These are phyloP conservation scores for Fusarium sp. DNA, from an alignment of 2,329 filamentous ascomycete genomes.

Conservation along the genomic window DNA sequence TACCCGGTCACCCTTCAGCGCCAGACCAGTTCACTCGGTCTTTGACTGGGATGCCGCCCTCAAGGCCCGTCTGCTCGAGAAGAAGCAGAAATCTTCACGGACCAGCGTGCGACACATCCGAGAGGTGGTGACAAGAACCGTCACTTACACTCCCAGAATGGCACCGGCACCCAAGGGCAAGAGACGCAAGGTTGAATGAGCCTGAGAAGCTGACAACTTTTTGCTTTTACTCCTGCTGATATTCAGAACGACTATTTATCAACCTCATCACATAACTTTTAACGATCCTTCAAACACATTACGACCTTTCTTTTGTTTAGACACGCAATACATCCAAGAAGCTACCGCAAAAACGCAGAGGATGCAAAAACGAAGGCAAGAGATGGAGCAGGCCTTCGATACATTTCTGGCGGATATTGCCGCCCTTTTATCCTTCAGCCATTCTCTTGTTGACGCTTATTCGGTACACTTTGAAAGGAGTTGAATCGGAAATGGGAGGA, in stretches of 20 bases:
- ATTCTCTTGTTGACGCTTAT: constrained; percentile 29
- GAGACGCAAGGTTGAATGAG: constrained; percentile 75
- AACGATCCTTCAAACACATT: constrained; percentile 40
- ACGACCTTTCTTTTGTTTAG: constrained; percentile 46
- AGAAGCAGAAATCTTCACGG: constrained; percentile 66
- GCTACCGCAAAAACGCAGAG: constrained; percentile 38
- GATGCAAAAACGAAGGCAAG: constrained; percentile 25
- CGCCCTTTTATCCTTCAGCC: constrained; percentile 30
- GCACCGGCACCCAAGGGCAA: constrained; percentile 93
- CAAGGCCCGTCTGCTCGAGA: constrained; percentile 73
- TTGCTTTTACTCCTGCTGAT: constrained; percentile 10
- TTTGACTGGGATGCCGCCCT: constrained; percentile 82
- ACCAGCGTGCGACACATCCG: constrained; percentile 77
- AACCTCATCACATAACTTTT: constrained; percentile 17
- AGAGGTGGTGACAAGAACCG: constrained; percentile 93
- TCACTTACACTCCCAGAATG: constrained; percentile 89
- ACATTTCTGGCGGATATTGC: constrained; percentile 17
- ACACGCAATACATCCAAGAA: constrained; percentile 36
- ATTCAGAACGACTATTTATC: constrained; percentile 15
- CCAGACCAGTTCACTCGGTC: constrained; percentile 72
- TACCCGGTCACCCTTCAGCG: constrained; percentile 78
- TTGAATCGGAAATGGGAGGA: constrained; percentile 31
- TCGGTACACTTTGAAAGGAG: constrained; percentile 34
- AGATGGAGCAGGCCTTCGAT: constrained; percentile 28
- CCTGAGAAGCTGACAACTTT: not conserved